phyloP scores from a whole-genome alignment of 2,329 filamentous ascomycete species.

The Geoglossum cookeanum region DNA sequence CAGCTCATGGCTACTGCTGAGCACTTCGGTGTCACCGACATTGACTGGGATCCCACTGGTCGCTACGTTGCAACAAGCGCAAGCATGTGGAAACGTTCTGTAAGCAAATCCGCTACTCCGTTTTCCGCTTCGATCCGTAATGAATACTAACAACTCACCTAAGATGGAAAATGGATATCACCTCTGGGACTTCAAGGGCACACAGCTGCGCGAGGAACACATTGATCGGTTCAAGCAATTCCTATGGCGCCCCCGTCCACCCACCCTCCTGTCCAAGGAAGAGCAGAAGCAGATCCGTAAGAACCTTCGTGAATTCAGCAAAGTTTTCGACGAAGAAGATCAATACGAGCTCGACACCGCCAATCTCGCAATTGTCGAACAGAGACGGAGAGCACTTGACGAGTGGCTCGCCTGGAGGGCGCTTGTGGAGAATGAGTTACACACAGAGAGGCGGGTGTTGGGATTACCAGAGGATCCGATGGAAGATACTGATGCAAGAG shows the following conservation, averaged over 20 bases:
- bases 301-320: conserved; percentile 93
- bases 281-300: conserved; percentile 97
- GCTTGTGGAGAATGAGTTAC: conserved; percentile 49
- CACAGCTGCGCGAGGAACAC: conserved; percentile 71
- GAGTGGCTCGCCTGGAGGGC: conserved; percentile 83
- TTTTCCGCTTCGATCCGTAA: conserved; percentile 11
- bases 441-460: conserved; percentile 51
- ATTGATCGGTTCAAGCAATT: conserved; percentile 98
- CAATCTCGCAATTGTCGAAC: conserved; percentile 84
- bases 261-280: conserved; percentile 83
- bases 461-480: conserved; percentile 37
- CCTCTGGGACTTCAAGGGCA: conserved; percentile 89
- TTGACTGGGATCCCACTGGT: conserved; percentile 95
- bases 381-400: conserved; percentile 58
- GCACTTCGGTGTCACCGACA: conserved; percentile 93
- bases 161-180: conserved; percentile 99
- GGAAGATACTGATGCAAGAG: conserved; percentile 34
- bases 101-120: conserved; percentile 25
- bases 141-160: neutral
- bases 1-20: conserved; percentile 87
- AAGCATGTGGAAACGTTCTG: conserved; percentile 85
- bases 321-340: conserved; percentile 89
- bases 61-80: conserved; percentile 88
- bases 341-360: conserved; percentile 82
- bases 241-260: conserved; percentile 77